A percentile compares a stretch with the other conserved stretches of the same genome.
Conservation (phyloP, 108 stramenopile species). For the Cyclotella baltica region DNA sequence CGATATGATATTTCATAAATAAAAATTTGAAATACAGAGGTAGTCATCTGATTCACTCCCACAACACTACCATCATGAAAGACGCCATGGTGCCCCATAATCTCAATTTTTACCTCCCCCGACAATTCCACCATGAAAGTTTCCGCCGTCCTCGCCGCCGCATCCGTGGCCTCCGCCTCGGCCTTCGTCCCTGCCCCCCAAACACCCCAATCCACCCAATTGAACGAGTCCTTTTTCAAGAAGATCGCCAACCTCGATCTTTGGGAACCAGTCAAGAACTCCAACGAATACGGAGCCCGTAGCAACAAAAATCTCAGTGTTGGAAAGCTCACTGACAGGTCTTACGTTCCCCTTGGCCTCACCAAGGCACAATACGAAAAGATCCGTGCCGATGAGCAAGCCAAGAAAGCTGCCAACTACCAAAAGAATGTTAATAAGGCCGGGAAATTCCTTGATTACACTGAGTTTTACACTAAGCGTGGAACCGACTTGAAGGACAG, state of each 20-base stretch:
- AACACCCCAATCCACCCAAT: conserved; percentile 40
- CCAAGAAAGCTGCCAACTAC: conserved; percentile 85
- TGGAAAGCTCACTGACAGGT: conserved; percentile 64
- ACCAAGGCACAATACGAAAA: conserved; percentile 74
- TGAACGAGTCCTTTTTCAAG: conserved; percentile 57
- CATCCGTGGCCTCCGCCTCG: conserved; percentile 71
- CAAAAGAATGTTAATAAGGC: conserved; percentile 81
- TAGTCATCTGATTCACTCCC: too few relatives aligned
- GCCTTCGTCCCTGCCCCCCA: conserved; percentile 76
- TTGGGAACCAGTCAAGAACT: conserved; percentile 64
- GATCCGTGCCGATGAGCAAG: conserved; percentile 62
- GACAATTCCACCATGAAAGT: conserved; percentile 68
- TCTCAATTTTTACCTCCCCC: background rate
- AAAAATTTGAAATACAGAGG: too few relatives aligned
- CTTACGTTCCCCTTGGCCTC: conserved; percentile 81
- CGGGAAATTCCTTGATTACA: conserved; percentile 84
- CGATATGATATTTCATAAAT: too few relatives aligned
- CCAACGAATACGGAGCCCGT: conserved; percentile 84
- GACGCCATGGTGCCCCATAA: too few relatives aligned
- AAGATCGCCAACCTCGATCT: conserved; percentile 80
- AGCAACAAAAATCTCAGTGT: conserved; percentile 71
- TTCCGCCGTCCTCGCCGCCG: conserved; percentile 64
- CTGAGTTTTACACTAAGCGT: conserved; percentile 76
- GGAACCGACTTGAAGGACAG: conserved; percentile 66
- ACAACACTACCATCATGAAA: too few relatives aligned